These are phyloP conservation scores for Pyricularia sp. DNA, from an alignment of 2,329 filamentous ascomycete genomes.

Conservation along the genomic window DNA sequence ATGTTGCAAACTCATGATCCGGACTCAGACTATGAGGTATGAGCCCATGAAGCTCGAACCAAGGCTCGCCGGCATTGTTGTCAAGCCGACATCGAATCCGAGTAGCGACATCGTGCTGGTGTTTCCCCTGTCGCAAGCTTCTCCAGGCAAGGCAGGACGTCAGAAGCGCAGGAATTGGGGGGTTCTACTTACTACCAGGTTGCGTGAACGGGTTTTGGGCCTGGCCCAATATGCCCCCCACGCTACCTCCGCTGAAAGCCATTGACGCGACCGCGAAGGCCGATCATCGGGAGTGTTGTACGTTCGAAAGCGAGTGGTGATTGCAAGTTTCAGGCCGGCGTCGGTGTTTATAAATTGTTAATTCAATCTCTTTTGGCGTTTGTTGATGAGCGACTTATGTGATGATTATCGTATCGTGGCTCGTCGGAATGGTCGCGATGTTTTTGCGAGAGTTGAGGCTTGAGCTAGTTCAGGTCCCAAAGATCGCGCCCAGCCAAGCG, in stretches of 20 bases:
- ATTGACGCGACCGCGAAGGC: constrained; percentile 3
- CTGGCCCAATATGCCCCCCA: constrained; percentile 2
- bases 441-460: neutral
- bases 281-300: neutral
- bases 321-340: neutral
- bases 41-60: neutral
- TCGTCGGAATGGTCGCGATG: neutral
- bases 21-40: neutral
- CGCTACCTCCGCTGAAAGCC: constrained; percentile 5
- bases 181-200: neutral
- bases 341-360: neutral
- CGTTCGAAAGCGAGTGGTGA: neutral
- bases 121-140: neutral
- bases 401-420: neutral
- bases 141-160: neutral
- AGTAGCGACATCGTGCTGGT: neutral
- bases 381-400: neutral
- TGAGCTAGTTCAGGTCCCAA: neutral
- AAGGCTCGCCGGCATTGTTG: neutral
- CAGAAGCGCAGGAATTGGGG: neutral
- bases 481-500: neutral
- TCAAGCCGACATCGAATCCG: neutral
- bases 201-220: constrained; percentile 2
- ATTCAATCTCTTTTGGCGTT: neutral
- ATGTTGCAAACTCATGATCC: neutral